Base-by-base conservation (phyloP, 441 rosid genomes). In the Corymbia calophylla region DNA sequence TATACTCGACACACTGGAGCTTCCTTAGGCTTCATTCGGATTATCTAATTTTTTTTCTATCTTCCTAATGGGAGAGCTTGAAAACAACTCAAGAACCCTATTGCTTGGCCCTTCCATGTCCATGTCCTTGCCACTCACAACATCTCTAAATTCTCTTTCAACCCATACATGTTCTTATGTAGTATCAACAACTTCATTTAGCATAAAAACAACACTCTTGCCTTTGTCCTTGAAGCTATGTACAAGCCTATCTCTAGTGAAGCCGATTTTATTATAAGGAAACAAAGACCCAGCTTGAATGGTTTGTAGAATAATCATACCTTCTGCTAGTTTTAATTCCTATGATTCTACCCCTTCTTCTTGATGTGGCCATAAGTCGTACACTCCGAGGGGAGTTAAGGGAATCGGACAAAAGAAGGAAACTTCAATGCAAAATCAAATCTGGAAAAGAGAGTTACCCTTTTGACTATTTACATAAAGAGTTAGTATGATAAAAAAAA, bases 41-140 rank as follows among this genome's bases (percentile, higher is more conserved):
- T 93, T 93, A 87, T 94, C 95, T 21, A 90, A 87, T 91, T 93
- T 95, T 87, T 92, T 88, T 94, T 95, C 95, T 47, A 89, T 48
- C 92, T 90, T 96, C 91, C 94, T 93, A 90, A 93, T 95, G 39
- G 98, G 97, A 89, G 97, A 95, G 86, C 90, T 92, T 51, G 96
- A 92, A 89, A 98, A 98, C 92, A 98, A 94, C 89, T 97, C 98
- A 92, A 98, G 97, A 35, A 97, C 99, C 93, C 96, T 93, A 53
- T 90, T 90, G 91, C 97, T 97, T 86, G 96, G 99, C 87, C 96
- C 99, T 93, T 95, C 97, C 90, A 93, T 91, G 90, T 94, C 96
- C 88, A 93, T 95, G 73, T 94, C 95, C 95, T 90, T 58, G 89
- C 87, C 88, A 70, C 91, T 86, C 68, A 89, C 68, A 15, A 64